phyloP scores from a whole-genome alignment of 1,284 basidiomycete species.

The Volvariella volvacea region DNA sequence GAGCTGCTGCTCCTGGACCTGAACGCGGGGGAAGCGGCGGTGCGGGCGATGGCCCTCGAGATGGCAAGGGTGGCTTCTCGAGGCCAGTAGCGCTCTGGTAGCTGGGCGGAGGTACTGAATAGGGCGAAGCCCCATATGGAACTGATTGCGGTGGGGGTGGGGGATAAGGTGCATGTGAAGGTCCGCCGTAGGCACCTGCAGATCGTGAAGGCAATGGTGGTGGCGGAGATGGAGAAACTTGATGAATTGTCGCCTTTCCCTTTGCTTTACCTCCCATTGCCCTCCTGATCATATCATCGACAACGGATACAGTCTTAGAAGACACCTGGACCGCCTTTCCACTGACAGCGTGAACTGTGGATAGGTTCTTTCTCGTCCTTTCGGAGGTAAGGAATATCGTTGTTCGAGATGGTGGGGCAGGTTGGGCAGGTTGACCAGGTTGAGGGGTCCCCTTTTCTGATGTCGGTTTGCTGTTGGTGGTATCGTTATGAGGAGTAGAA shows the following conservation, averaged over 20 bases:
- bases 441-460: background rate
- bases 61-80: conserved; percentile 30
- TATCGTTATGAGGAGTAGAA: conserved; percentile 42
- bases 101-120: background rate
- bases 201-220: background rate
- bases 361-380: conserved; percentile 50
- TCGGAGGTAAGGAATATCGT: conserved; percentile 58
- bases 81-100: conserved; percentile 1
- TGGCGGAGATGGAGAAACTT: background rate
- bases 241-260: conserved; percentile 14
- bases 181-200: background rate
- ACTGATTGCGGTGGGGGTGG: conserved; percentile 1
- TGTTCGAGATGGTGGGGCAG: conserved; percentile 44
- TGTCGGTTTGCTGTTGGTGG: conserved; percentile 13
- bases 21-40: conserved; percentile 23
- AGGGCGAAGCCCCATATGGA: no score
- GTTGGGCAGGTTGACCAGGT: conserved; percentile 22
- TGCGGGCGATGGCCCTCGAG: conserved; percentile 25
- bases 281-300: conserved; percentile 55
- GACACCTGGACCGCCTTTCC: conserved; percentile 65
- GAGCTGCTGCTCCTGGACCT: conserved; percentile 5
- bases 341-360: conserved; percentile 55
- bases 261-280: conserved; percentile 35
- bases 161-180: background rate
- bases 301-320: conserved; percentile 51